A percentile compares a stretch with the other conserved stretches of the same genome.
Conservation (phyloP, 2,329 filamentous ascomycete genomes). For the Pseudocercospora macadamiae region DNA sequence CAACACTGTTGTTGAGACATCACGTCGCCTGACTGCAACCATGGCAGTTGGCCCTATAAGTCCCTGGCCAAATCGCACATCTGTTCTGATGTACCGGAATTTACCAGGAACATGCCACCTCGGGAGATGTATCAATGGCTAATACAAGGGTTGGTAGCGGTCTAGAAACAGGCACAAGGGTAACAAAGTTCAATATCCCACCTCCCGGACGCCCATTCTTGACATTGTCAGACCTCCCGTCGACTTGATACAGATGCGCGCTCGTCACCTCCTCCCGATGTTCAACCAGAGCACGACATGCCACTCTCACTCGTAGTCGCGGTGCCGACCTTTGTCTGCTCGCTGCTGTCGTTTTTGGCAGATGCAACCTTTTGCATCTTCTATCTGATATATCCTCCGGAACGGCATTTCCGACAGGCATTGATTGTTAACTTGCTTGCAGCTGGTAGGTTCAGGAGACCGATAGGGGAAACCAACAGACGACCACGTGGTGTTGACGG, state of each 20-base stretch:
- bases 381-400: slow-evolving; percentile 25
- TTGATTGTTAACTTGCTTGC: slow-evolving; percentile 28
- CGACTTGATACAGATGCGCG: not conserved
- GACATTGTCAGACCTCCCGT: slow-evolving; percentile 3
- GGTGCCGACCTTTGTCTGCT: slow-evolving; percentile 27
- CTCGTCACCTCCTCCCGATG: not conserved
- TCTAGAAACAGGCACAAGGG: slow-evolving; percentile 4
- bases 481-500: not conserved
- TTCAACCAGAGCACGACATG: slow-evolving; percentile 3
- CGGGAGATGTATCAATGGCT: not conserved
- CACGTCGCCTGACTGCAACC: not conserved
- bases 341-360: slow-evolving; percentile 22
- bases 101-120: slow-evolving; percentile 1
- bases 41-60: not conserved
- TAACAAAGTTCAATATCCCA: slow-evolving; percentile 3
- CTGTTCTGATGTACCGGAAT: not conserved
- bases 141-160: not conserved
- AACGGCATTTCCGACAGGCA: slow-evolving; percentile 28
- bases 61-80: not conserved
- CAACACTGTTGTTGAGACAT: not conserved
- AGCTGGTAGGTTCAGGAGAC: slow-evolving; percentile 17
- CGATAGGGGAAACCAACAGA: not conserved
- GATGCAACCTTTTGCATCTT: slow-evolving; percentile 21
- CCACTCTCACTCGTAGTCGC: slow-evolving; percentile 22
- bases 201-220: not conserved